Conservation (phyloP, 805 yeast genomes). For the Myxozyma kluyveri region DNA sequence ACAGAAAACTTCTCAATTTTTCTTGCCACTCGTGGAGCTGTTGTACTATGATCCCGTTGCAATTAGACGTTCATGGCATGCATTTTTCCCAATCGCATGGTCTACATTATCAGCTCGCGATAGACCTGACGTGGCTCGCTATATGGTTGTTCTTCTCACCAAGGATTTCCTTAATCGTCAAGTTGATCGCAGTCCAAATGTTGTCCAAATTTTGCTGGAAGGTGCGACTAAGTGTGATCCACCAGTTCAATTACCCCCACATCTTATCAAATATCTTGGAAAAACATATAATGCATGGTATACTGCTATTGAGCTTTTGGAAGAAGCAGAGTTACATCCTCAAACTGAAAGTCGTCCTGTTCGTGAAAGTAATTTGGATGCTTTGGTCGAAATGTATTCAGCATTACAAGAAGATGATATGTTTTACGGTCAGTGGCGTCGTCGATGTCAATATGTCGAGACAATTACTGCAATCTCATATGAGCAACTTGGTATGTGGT, state of each 20-base stretch:
- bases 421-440: slow-evolving; percentile 97
- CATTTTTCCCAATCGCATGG: slow-evolving; percentile 78
- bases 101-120: slow-evolving; percentile 73
- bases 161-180: slow-evolving; percentile 94
- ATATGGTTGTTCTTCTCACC: slow-evolving; percentile 72
- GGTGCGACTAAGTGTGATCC: slow-evolving; percentile 64
- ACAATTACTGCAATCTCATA: slow-evolving; percentile 89
- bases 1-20: slow-evolving; percentile 54
- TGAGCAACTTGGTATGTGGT: slow-evolving; percentile 95
- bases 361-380: slow-evolving; percentile 82
- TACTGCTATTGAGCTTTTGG: slow-evolving; percentile 79
- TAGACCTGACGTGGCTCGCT: slow-evolving; percentile 77
- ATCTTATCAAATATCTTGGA: slow-evolving; percentile 83
- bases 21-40: slow-evolving; percentile 72
- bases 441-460: slow-evolving; percentile 90
- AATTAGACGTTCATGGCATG: slow-evolving; percentile 79
- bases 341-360: slow-evolving; percentile 68
- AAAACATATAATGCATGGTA: slow-evolving; percentile 88
- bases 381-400: slow-evolving; percentile 83
- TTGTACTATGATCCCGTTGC: slow-evolving; percentile 79
- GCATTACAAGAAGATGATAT: slow-evolving; percentile 89
- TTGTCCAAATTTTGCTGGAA: slow-evolving; percentile 75
- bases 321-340: slow-evolving; percentile 60
- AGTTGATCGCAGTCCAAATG: slow-evolving; percentile 80
- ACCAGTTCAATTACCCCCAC: slow-evolving; percentile 87